Evolutionary conservation across 805 yeast genomes (phyloP).

Genomic region (Saturnispora hagleri): DNA sequence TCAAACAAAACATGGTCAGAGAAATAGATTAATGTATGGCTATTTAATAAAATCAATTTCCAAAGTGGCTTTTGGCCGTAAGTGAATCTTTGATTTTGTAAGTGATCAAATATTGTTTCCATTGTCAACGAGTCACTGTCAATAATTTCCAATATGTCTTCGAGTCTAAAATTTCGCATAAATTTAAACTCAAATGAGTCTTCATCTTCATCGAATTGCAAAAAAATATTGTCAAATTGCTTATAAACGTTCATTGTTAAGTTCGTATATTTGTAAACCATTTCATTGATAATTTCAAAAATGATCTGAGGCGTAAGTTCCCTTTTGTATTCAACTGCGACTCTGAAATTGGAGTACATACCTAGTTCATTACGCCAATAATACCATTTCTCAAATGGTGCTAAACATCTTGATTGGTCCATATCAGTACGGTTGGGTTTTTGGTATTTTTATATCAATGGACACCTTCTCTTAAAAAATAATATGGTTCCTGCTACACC

Average conservation of each 20-base stretch:
- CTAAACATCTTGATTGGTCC: conserved; percentile 6
- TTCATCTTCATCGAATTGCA: background rate
- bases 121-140: conserved; percentile 3
- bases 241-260: conserved; percentile 14
- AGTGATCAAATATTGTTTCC: conserved; percentile 4
- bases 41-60: conserved; percentile 14
- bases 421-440: background rate
- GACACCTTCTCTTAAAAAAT: background rate
- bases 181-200: conserved; percentile 6
- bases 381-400: conserved; percentile 12
- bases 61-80: conserved; percentile 15
- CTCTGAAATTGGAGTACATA: conserved; percentile 11
- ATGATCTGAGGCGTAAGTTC: conserved; percentile 5
- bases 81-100: conserved; percentile 6
- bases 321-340: conserved; percentile 8
- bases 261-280: conserved; percentile 14
- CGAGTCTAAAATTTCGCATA: conserved; percentile 7
- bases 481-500: background rate
- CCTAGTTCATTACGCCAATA: conserved; percentile 12
- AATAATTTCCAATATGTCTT: conserved; percentile 10
- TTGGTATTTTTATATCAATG: background rate
- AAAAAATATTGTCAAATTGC: background rate
- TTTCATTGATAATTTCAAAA: conserved; percentile 4
- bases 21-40: conserved; percentile 13
- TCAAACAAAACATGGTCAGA: conserved; percentile 29